These are phyloP conservation scores for Aspergillus sp. DNA, from an alignment of 2,329 filamentous ascomycete species.

Conservation along the genomic window DNA sequence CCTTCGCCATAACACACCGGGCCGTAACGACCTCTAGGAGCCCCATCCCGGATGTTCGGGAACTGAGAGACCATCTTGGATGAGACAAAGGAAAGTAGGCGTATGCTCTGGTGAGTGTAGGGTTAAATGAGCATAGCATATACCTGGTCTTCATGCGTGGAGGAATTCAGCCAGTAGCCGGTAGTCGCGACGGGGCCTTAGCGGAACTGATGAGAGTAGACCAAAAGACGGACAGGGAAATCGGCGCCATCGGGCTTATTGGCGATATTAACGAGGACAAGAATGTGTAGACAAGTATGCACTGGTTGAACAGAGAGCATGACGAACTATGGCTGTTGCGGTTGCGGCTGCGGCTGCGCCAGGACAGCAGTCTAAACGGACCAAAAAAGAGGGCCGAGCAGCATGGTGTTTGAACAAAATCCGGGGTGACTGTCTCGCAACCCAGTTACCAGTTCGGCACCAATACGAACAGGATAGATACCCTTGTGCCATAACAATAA, in stretches of 20 bases:
- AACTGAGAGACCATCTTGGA: slow-evolving; percentile 35
- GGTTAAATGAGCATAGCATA: too few species aligned
- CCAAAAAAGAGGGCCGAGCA: not conserved
- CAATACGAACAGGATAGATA: too few species aligned
- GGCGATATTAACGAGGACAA: slow-evolving; percentile 38
- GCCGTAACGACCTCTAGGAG: slow-evolving; percentile 35
- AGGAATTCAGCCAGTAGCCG: slow-evolving; percentile 39
- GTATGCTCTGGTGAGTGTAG: slow-evolving; percentile 35
- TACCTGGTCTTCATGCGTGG: slow-evolving; percentile 37
- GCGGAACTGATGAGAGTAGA: slow-evolving; percentile 43
- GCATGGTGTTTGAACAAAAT: not conserved
- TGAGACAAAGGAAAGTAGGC: slow-evolving; percentile 33
- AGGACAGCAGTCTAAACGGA: not conserved
- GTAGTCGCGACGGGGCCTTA: slow-evolving; percentile 42
- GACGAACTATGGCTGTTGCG: not conserved
- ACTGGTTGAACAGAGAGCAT: not conserved
- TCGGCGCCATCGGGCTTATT: slow-evolving; percentile 42
- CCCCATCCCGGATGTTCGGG: slow-evolving; percentile 35
- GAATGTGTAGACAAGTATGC: slow-evolving; percentile 22
- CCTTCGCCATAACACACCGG: slow-evolving; percentile 6
- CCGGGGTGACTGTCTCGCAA: too few species aligned
- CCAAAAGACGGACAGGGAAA: slow-evolving; percentile 39
- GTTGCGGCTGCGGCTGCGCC: not conserved
- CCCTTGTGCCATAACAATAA: not conserved
- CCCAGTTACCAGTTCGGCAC: too few species aligned